Conservation (phyloP, 2,329 filamentous ascomycete species). For the Claviceps pazoutovae region DNA sequence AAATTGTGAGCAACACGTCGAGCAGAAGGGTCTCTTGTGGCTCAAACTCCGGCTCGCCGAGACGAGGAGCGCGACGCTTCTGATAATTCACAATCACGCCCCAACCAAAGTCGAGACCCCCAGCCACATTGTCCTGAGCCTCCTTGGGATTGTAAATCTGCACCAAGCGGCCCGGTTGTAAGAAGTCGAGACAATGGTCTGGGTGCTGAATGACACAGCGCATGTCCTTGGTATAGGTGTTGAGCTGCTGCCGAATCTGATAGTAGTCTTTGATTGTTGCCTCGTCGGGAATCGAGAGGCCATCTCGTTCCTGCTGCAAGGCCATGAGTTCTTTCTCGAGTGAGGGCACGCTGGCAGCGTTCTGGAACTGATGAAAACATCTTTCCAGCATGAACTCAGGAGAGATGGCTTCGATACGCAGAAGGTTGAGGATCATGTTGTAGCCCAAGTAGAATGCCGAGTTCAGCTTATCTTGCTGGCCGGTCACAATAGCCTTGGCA, state of each 20-base stretch:
- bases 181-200: conserved; percentile 67
- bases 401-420: conserved; percentile 97
- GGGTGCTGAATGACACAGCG: conserved; percentile 84
- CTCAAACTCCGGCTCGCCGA: conserved; percentile 50
- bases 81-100: conserved; percentile 70
- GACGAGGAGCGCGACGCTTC: conserved; percentile 50
- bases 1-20: conserved; percentile 60
- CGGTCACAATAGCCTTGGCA: conserved; percentile 91
- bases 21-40: conserved; percentile 70
- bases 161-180: conserved; percentile 78
- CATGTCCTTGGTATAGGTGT: conserved; percentile 78
- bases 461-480: conserved; percentile 92
- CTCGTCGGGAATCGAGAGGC: conserved; percentile 72
- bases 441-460: conserved; percentile 96
- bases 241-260: conserved; percentile 71
- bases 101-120: conserved; percentile 70
- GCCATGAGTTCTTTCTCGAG: conserved; percentile 73
- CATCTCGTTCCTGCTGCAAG: conserved; percentile 60
- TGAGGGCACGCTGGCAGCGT: conserved; percentile 69
- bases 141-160: conserved; percentile 60
- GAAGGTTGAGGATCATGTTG: conserved; percentile 96
- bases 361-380: conserved; percentile 98
- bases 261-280: conserved; percentile 87
- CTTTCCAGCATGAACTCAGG: conserved; percentile 98
- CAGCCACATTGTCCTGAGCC: conserved; percentile 25